Evolutionary conservation across 2,329 filamentous ascomycete genomes (phyloP).

Genomic region (Metarhizium humberi): DNA sequence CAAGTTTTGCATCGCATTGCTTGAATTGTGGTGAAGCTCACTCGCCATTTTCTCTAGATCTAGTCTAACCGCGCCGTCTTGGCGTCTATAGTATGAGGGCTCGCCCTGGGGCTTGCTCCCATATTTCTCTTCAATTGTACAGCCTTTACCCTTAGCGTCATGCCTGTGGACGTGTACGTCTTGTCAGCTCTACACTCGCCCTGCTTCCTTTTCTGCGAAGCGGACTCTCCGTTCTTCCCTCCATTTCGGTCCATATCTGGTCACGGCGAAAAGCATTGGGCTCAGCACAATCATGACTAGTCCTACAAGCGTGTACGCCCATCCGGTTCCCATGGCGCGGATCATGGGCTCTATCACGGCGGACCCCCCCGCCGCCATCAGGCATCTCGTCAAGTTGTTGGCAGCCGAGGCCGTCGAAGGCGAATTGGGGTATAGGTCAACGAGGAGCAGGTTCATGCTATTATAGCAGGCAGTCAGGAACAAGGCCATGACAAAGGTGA

Average conservation of each 20-base stretch:
- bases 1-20: slow-evolving; percentile 10
- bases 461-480: slow-evolving; percentile 3
- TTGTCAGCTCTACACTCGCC: neutral
- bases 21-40: neutral
- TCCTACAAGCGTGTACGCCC: slow-evolving; percentile 1
- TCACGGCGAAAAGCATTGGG: neutral
- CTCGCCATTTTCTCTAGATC: too few relatives aligned
- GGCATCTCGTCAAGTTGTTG: slow-evolving; percentile 2
- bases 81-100: too few relatives aligned
- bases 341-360: slow-evolving; percentile 1
- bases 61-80: too few relatives aligned
- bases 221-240: too few relatives aligned
- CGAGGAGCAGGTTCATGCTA: slow-evolving; percentile 5
- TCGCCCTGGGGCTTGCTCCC: too few relatives aligned
- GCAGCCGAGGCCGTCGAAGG: neutral
- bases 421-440: slow-evolving; percentile 1
- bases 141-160: too few relatives aligned
- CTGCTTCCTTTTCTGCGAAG: too few relatives aligned
- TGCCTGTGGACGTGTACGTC: too few relatives aligned
- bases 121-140: too few relatives aligned
- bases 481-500: slow-evolving; percentile 3
- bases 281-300: neutral
- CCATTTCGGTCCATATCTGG: neutral
- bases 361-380: neutral
- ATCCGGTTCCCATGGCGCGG: neutral